Percentiles rank a stretch among this genome's conserved stretches.
Conservation (phyloP, 768 basidiomycete species). For the Austroboletus festivus region DNA sequence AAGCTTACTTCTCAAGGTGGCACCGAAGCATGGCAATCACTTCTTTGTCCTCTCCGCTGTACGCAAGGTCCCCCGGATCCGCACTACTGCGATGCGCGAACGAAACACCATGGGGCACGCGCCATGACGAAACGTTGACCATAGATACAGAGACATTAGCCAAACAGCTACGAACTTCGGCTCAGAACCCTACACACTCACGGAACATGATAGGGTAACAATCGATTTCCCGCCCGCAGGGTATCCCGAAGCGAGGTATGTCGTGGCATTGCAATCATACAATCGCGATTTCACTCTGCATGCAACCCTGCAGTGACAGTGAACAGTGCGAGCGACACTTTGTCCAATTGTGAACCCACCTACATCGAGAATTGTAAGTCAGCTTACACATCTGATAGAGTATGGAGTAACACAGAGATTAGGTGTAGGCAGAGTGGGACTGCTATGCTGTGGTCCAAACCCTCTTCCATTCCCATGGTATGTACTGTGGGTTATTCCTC, state of each 20-base stretch:
- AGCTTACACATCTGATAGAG: not conserved
- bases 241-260: not conserved
- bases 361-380: conserved; percentile 1
- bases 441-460: conserved; percentile 28
- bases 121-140: too few relatives aligned
- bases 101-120: not conserved
- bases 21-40: not conserved
- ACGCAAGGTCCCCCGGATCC: not conserved
- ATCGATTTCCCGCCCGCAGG: not conserved
- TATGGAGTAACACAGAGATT: conserved; percentile 1
- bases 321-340: too few relatives aligned
- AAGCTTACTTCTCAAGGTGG: conserved; percentile 1
- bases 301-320: too few relatives aligned
- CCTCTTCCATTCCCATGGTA: conserved; percentile 52
- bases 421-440: conserved; percentile 3
- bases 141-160: not conserved
- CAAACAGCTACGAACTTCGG: not conserved
- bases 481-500: conserved; percentile 29
- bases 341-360: not conserved
- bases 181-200: not conserved
- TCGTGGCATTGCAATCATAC: not conserved
- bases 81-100: not conserved
- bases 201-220: not conserved
- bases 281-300: too few relatives aligned
- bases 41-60: conserved; percentile 1